Evolutionary conservation across 495 filamentous ascomycete genomes (phyloP), one percentile per base, ranked within the genome.

Genomic region (Penicillium verhagenii): DNA sequence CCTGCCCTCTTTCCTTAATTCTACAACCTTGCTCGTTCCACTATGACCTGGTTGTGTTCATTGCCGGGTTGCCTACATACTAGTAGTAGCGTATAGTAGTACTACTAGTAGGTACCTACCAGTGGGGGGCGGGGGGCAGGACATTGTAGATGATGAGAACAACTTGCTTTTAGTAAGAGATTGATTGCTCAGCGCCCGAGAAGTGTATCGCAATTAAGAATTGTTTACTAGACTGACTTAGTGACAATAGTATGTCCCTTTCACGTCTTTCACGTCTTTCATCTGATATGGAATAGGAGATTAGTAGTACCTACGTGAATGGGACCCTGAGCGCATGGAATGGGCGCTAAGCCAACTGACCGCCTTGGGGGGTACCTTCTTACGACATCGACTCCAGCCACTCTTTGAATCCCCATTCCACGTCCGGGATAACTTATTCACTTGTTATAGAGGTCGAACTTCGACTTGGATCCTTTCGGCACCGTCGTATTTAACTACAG

Each of bases 261-360:
- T 35, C 9, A n/a, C 13, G 13, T 31, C 3, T 31, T 11, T 8
- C 28, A 31, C 6, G 2, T n/a, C 16, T 13, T n/a, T n/a, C 13
- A 35, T 35, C 13, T n/a, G 33, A 35, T 35, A 35, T n/a, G 14
- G 14, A 35, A 35, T 35, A 13, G 14, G 9, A 35, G 33, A n/a
- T n/a, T 31, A 31, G 13, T 31, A 13, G 38, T 40, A 19, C 37
- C 37, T 40, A 16, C 37, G 37, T 40, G 6, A 44, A 24, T 44
- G 45, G 49, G 48, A 58, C 50, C 26, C 42, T 53, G 40, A 18
- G n/a, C 33, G 51, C 28, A 43, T 54, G 54, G 59, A 58, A 65
- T 60, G 65, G 59, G 46, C 63, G 62, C 62, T 63, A 63, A 57
- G 43, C 23, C 24, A 26, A 61, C 57, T 68, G 63, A 68, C 65